Conservation (phyloP, 208 protist genomes). For the Novymonas esmeraldas region DNA sequence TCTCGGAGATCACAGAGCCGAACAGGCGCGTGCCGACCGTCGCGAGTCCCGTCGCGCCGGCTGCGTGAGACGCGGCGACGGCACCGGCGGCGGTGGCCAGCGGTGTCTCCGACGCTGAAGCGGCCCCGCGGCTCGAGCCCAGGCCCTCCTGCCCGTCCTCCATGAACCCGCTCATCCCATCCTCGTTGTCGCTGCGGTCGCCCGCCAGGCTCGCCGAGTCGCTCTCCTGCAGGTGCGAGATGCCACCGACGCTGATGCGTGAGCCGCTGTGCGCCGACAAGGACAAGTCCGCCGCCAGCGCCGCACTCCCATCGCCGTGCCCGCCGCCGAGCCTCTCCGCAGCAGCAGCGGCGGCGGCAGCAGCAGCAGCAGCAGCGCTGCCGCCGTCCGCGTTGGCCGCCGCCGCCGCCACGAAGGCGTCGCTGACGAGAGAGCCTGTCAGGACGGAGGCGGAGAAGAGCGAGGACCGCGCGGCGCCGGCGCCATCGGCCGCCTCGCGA, state of each 20-base stretch:
- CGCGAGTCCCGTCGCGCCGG: neutral
- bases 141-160: neutral
- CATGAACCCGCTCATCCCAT: neutral
- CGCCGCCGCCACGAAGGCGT: neutral
- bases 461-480: neutral
- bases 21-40: neutral
- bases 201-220: conserved; percentile 18
- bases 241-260: conserved; percentile 57
- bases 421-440: conserved; percentile 19
- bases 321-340: neutral
- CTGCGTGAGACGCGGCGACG: neutral
- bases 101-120: neutral
- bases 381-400: neutral
- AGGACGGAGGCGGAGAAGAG: conserved; percentile 16
- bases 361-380: too few relatives aligned
- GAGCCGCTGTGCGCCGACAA: conserved; percentile 41
- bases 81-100: neutral
- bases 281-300: conserved; percentile 10
- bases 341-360: neutral
- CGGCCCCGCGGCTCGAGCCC: neutral
- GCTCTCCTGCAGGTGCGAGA: conserved; percentile 41
- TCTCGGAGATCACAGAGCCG: neutral
- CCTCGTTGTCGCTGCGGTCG: conserved; percentile 11
- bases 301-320: neutral
- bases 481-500: neutral